phyloP scores from a whole-genome alignment of 352 stramenopile species.

The Phytophthora sp. region DNA sequence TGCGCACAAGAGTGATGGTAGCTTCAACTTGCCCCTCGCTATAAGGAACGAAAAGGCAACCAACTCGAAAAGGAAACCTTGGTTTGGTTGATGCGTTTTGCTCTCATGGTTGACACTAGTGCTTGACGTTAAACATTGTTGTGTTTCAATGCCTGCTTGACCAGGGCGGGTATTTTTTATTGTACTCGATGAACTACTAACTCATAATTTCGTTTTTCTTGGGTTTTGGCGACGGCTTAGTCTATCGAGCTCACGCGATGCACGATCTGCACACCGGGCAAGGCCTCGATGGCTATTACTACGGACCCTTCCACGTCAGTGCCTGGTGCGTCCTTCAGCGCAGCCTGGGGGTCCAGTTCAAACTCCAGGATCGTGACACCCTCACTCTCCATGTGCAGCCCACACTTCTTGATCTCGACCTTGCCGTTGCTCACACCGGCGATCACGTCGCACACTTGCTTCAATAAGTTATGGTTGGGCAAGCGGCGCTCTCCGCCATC shows the following conservation, averaged over 20 bases:
- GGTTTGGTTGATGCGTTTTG: too few relatives aligned
- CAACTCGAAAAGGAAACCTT: neutral
- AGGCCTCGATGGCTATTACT: constrained; percentile 48
- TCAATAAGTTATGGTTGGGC: constrained; percentile 89
- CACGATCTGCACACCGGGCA: constrained; percentile 51
- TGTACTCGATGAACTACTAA: constrained; percentile 46
- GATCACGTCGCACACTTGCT: constrained; percentile 85
- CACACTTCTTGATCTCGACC: constrained; percentile 86
- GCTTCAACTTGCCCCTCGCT: too few relatives aligned
- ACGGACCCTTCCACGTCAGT: constrained; percentile 39
- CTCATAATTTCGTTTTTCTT: constrained; percentile 33
- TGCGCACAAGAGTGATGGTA: too few relatives aligned
- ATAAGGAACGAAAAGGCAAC: neutral
- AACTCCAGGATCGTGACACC: constrained; percentile 82
- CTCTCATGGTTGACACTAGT: too few relatives aligned
- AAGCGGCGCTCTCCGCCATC: constrained; percentile 55
- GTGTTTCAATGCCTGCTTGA: constrained; percentile 18
- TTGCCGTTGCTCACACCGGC: constrained; percentile 54
- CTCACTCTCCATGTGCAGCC: constrained; percentile 72
- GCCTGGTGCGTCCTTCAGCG: constrained; percentile 22
- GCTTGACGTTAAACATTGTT: neutral
- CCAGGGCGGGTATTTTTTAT: constrained; percentile 31
- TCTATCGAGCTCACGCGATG: constrained; percentile 38
- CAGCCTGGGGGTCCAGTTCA: constrained; percentile 57
- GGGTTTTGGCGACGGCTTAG: neutral